Evolutionary conservation across 164 flowering plant species (phyloP), one percentile per base, ranked within the genome.

Genomic region (Aristolochia contorta): DNA sequence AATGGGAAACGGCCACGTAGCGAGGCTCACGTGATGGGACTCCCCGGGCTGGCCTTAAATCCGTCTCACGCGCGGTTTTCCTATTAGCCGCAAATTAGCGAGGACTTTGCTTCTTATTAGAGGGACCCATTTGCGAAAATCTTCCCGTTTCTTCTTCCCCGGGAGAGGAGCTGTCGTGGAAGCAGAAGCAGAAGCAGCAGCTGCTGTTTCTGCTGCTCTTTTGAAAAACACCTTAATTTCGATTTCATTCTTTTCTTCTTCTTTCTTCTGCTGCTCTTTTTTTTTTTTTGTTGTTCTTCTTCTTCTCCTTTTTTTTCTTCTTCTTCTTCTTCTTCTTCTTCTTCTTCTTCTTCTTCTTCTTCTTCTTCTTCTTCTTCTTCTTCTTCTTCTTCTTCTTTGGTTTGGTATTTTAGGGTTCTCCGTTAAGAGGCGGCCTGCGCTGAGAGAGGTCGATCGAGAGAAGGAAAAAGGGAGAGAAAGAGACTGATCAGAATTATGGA

Each of bases 1-100:
- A 47, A 16, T 12, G 5, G 20, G 32, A 27, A 15, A 27, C 0
- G 15, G 45, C 63, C 63, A 49, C 63, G 55, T 60, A 54, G 27
- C 43, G 45, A 23, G 54, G n/a, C 24, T 16, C 63, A 24, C 19
- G 45, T 24, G 33, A 48, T 50, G 24, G 54, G 30, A 14, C 21
- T 22, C 20, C 55, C 15, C 1, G 10, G 24, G 43, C 45, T 24
- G 23, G 61, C 61, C 24, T 58, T 58, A 58, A 43, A 43, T 41
- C 61, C 50, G 27, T n/a, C 21, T 58, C 61, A 58, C 61, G 61
- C 61, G 27, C 46, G n/a, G 57, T 32, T 41, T 48, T 10, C 56
- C 56, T 21, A 23, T 15, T 19, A 23, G 21, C 27, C 56, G 23
- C 50, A 18, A 59, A 46, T 47, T 24, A 59, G 41, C 53, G 23